Evolutionary conservation across 2,329 filamentous ascomycete genomes (phyloP).

Genomic region (Penicillium fuscoglaucum): DNA sequence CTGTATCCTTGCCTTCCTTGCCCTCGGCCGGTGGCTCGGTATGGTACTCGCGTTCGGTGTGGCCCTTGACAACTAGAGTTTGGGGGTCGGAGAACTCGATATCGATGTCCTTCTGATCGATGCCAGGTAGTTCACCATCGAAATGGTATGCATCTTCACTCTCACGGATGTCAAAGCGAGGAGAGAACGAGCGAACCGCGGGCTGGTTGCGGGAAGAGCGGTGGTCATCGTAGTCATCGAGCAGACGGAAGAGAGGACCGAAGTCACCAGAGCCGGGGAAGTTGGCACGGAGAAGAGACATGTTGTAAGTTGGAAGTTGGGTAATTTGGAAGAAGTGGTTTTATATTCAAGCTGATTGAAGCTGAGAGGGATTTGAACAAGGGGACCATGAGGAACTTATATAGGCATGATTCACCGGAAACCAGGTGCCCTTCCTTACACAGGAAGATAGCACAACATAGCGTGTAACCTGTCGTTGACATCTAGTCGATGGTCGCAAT

Average conservation of each 20-base stretch:
- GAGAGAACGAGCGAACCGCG: conserved; percentile 39
- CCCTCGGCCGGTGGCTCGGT: conserved; percentile 50
- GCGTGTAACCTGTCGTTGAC: not conserved
- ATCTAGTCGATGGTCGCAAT: not conserved
- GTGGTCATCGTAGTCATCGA: conserved; percentile 47
- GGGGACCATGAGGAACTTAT: not conserved
- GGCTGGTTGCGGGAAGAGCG: conserved; percentile 25
- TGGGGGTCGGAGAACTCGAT: conserved; percentile 52
- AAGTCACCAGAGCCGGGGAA: conserved; percentile 40
- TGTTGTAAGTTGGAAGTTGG: conserved; percentile 19
- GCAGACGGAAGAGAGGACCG: conserved; percentile 48
- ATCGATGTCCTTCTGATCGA: conserved; percentile 48
- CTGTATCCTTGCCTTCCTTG: conserved; percentile 34
- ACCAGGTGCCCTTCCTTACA: not conserved
- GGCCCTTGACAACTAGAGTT: conserved; percentile 50
- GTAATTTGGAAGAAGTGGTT: not conserved
- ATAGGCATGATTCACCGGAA: not conserved
- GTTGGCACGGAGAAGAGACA: conserved; percentile 38
- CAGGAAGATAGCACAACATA: not conserved
- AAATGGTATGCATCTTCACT: conserved; percentile 47
- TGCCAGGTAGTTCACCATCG: conserved; percentile 51
- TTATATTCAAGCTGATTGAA: not conserved
- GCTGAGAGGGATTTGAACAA: not conserved
- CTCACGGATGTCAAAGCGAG: conserved; percentile 52
- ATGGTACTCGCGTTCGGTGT: conserved; percentile 40